phyloP scores from a whole-genome alignment of 2,329 filamentous ascomycete species.

The Eurotiales sp. region DNA sequence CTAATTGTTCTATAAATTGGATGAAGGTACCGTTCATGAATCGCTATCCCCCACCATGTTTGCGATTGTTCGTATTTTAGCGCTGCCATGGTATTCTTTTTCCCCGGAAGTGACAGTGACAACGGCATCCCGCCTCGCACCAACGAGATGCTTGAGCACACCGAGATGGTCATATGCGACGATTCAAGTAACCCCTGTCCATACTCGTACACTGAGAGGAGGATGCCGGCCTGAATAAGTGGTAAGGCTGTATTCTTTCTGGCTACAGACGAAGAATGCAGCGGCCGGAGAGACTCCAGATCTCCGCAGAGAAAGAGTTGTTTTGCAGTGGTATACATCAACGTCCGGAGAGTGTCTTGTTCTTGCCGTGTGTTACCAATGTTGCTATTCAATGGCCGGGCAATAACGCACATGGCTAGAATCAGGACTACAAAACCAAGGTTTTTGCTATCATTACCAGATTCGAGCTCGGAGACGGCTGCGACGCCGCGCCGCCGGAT shows the following conservation, averaged over 20 bases:
- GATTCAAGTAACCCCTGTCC: not conserved
- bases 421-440: not conserved
- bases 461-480: not conserved
- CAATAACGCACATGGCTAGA: not conserved
- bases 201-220: conserved; percentile 4
- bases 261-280: not conserved
- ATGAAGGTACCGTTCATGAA: not conserved
- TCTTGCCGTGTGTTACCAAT: no score
- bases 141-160: not conserved
- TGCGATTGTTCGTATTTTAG: not conserved
- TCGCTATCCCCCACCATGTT: conserved; percentile 1
- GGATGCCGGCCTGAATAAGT: not conserved
- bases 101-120: not conserved
- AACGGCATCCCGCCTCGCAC: not conserved
- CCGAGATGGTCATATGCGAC: not conserved
- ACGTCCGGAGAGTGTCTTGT: not conserved
- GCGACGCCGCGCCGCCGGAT: not conserved
- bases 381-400: not conserved
- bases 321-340: not conserved
- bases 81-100: no score
- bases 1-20: not conserved
- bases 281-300: not conserved
- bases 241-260: not conserved
- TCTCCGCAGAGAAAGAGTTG: not conserved
- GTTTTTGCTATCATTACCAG: not conserved